Percentiles rank a stretch among this genome's conserved stretches.
These are phyloP conservation scores for Pythium brassicae DNA, from an alignment of 352 stramenopile species.

Conservation along the genomic window DNA sequence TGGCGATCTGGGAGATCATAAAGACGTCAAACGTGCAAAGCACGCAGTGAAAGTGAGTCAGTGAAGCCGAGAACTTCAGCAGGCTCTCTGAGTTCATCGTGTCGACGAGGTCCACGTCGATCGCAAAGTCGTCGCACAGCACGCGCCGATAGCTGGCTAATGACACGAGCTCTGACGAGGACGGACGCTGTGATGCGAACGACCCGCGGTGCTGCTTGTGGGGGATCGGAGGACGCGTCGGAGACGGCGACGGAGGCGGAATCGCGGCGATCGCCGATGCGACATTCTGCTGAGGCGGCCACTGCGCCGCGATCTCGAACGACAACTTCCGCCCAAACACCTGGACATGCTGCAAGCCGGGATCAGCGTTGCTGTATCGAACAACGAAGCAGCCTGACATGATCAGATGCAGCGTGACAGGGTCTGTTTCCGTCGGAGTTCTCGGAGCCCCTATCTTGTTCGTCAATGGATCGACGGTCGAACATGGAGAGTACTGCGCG, in stretches of 20 bases:
- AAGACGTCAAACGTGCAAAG: slow-evolving; percentile 59
- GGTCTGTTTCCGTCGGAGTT: not conserved
- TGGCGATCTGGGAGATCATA: slow-evolving; percentile 20
- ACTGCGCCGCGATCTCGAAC: slow-evolving; percentile 48
- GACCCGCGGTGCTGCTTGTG: not conserved
- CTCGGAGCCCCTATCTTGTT: not conserved
- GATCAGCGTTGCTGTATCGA: slow-evolving; percentile 39
- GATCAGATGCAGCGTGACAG: slow-evolving; percentile 41
- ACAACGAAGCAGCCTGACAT: slow-evolving; percentile 56
- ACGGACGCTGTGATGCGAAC: not conserved
- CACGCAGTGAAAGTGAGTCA: slow-evolving; percentile 70
- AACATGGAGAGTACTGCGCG: slow-evolving; percentile 32
- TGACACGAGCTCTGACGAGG: not conserved
- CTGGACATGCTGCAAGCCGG: slow-evolving; percentile 42
- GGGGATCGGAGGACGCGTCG: slow-evolving; percentile 16
- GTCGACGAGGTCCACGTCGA: slow-evolving; percentile 65
- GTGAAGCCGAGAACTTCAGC: slow-evolving; percentile 45
- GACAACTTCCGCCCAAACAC: slow-evolving; percentile 72
- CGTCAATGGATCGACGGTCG: not conserved
- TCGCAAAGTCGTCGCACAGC: slow-evolving; percentile 68
- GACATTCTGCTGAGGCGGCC: slow-evolving; percentile 31
- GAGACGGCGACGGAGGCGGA: slow-evolving; percentile 16
- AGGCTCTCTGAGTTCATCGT: slow-evolving; percentile 33
- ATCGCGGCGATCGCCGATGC: slow-evolving; percentile 9
- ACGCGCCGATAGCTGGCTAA: slow-evolving; percentile 39